phyloP scores from a whole-genome alignment of 1,139 yeast genomes.

The Zygosaccharomyces pseudobailii region DNA sequence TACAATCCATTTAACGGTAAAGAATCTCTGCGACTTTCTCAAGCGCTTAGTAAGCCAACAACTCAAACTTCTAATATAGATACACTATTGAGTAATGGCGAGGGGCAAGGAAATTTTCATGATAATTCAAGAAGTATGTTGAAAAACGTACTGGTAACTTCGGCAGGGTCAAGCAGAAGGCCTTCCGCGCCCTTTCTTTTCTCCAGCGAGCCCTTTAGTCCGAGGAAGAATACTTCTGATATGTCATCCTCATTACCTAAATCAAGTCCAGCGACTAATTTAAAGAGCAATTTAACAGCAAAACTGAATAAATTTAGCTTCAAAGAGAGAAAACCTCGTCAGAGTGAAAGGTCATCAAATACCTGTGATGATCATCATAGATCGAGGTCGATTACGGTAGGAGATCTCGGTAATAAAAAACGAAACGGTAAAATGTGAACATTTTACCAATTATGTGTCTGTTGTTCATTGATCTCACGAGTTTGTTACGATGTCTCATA shows the following conservation, averaged over 20 bases:
- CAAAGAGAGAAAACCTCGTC: background rate
- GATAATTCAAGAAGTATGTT: slow-evolving; percentile 13
- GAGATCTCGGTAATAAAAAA: background rate
- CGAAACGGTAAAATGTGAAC: background rate
- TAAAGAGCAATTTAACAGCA: background rate
- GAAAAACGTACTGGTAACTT: slow-evolving; percentile 11
- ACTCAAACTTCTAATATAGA: slow-evolving; percentile 14
- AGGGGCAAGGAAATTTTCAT: slow-evolving; percentile 6
- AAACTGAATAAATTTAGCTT: slow-evolving; percentile 1
- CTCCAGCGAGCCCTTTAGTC: background rate
- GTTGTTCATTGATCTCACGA: background rate
- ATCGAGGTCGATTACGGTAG: slow-evolving; percentile 2
- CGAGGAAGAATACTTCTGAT: background rate
- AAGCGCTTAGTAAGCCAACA: slow-evolving; percentile 9
- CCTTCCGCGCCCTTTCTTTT: background rate
- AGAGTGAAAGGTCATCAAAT: background rate
- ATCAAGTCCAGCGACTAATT: background rate
- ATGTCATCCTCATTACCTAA: background rate
- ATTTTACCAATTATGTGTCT: too few species aligned
- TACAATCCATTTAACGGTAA: slow-evolving; percentile 2
- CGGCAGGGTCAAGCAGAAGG: slow-evolving; percentile 7
- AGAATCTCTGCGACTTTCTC: slow-evolving; percentile 8
- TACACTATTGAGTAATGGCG: slow-evolving; percentile 4
- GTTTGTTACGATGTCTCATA: background rate
- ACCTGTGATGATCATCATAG: background rate